phyloP scores from a whole-genome alignment of 1,139 yeast species.

The Kurtzmaniella quercitrusa region DNA sequence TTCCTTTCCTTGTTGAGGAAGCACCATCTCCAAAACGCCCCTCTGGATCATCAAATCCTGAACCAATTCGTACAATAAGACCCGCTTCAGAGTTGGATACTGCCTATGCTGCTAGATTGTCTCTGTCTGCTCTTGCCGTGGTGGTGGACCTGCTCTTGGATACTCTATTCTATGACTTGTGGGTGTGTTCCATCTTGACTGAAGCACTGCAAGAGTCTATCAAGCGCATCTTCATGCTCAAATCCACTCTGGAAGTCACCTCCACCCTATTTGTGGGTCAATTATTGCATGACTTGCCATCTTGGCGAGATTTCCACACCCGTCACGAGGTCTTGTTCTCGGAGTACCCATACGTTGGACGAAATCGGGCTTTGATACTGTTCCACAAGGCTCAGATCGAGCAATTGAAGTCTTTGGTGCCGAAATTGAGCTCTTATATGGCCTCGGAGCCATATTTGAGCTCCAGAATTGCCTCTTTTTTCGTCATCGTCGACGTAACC shows the following conservation, averaged over 20 bases:
- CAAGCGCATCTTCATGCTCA: conserved; percentile 16
- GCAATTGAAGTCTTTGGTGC: background rate
- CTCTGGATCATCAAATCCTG: no score
- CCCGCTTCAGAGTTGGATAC: background rate
- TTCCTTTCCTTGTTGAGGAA: conserved; percentile 45
- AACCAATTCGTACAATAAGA: background rate
- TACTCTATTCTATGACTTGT: conserved; percentile 35
- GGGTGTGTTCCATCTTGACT: conserved; percentile 28
- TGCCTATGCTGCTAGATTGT: conserved; percentile 59
- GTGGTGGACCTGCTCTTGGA: conserved; percentile 26
- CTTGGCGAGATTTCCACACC: conserved; percentile 23
- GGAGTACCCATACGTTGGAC: background rate
- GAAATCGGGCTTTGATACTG: conserved; percentile 4
- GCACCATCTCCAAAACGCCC: background rate
- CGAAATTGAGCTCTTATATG: conserved; percentile 11
- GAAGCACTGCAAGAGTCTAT: conserved; percentile 10
- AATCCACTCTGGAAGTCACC: conserved; percentile 10
- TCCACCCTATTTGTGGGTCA: conserved; percentile 5
- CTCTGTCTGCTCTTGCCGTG: conserved; percentile 10
- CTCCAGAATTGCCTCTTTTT: conserved; percentile 17
- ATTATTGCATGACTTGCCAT: conserved; percentile 17
- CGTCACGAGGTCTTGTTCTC: conserved; percentile 21
- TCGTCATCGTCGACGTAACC: conserved; percentile 16
- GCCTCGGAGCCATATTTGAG: conserved; percentile 2
- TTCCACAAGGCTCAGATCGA: conserved; percentile 14